Base-by-base conservation (phyloP, 441 rosid species). In the Arabidopsis lyrata region DNA sequence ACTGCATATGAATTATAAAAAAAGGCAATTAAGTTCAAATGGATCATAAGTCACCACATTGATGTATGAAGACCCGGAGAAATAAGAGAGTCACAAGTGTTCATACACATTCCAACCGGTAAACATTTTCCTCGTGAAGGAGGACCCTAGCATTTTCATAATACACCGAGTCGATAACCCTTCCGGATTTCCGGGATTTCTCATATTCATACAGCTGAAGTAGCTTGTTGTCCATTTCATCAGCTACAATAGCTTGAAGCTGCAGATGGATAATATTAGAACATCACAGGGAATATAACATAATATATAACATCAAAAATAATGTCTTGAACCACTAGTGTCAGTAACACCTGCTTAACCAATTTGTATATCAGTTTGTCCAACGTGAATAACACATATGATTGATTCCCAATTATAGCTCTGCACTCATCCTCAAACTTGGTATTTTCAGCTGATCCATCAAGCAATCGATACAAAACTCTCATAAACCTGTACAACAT, bases 391-490 rank as follows among this genome's bases (percentile, higher is more conserved):
- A 95, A 78, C 67, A 87, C 77, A 64, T 95, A 95, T 15, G 99
- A 95, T 72, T 95, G 97, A 71, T 95, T 93, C 65, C 99, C 99
- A 50, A 95, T 77, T 72, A 91, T 85, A 78, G 97, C 90, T 84
- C 98, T 87, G 78, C 99, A 93, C 73, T 93, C 99, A 66, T 93
- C 99, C 86, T 95, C 99, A 73, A 91, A 95, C 84, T 90, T 91
- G 10, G 97, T 75, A 84, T 87, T 95, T 65, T 93, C 98, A 44
- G 83, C 78, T 55, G 97, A 91, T 54, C 99, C 99, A 78, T 95
- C 97, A 75, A 95, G 95, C 79, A 95, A 81, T 76, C 76, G 87
- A 87, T 90, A 89, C 52, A 95, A 79, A 47, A 88, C 87, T 66
- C 73, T 83, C 86, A 86, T 81, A 81, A 95, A 95, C 81, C 99